Conservation (phyloP, 2,329 filamentous ascomycete species). For the Aureobasidium sp. region DNA sequence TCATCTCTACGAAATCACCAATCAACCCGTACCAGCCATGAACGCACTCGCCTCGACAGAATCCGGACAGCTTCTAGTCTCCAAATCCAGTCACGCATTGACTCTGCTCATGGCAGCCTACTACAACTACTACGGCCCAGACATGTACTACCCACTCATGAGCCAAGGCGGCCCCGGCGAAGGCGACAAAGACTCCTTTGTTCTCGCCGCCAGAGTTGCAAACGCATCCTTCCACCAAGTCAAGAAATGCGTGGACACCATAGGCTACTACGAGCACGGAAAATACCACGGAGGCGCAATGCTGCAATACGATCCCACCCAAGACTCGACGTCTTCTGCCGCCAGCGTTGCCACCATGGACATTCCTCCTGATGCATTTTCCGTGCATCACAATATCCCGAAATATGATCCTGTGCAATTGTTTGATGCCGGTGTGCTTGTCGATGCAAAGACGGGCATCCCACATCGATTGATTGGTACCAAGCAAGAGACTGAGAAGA, state of each 20-base stretch:
- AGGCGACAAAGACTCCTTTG: slow-evolving; percentile 47
- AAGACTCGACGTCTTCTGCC: slow-evolving; percentile 9
- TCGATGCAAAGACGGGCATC: slow-evolving; percentile 13
- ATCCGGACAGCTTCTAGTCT: slow-evolving; percentile 40
- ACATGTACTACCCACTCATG: slow-evolving; percentile 40
- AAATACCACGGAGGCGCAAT: slow-evolving; percentile 17
- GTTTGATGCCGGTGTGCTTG: slow-evolving; percentile 17
- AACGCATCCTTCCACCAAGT: slow-evolving; percentile 38
- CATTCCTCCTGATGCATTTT: slow-evolving; percentile 18
- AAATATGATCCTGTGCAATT: slow-evolving; percentile 28
- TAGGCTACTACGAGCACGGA: slow-evolving; percentile 17
- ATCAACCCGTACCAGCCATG: slow-evolving; percentile 24
- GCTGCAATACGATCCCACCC: slow-evolving; percentile 20
- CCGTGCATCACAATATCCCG: slow-evolving; percentile 25
- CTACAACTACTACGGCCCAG: slow-evolving; percentile 44
- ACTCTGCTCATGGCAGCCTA: slow-evolving; percentile 42
- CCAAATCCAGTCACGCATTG: slow-evolving; percentile 36
- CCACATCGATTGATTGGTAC: slow-evolving; percentile 22
- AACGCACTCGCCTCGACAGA: slow-evolving; percentile 31
- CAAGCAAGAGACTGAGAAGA: slow-evolving; percentile 19
- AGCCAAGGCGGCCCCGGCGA: slow-evolving; percentile 43
- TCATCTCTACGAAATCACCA: slow-evolving; percentile 35
- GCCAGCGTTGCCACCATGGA: slow-evolving; percentile 10
- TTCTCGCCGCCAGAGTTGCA: slow-evolving; percentile 38
- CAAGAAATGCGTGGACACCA: slow-evolving; percentile 18